Conservation (phyloP, 2,329 filamentous ascomycete genomes). For the Aspergillus fumigatus region DNA sequence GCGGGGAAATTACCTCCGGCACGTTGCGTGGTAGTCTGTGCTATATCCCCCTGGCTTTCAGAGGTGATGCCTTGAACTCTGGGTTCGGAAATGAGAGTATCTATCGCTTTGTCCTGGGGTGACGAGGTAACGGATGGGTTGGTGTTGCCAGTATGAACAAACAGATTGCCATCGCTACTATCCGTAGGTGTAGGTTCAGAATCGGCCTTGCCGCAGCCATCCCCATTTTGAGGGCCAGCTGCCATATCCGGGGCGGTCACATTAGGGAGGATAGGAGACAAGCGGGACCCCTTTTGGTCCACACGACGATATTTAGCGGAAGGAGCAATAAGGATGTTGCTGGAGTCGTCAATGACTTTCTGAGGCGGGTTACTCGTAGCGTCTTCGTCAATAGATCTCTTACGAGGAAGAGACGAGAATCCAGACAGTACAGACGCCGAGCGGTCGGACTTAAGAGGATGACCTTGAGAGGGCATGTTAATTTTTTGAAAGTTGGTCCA, state of each 20-base stretch:
- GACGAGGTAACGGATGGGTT: not conserved
- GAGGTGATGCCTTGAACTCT: not conserved
- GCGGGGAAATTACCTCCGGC: not conserved
- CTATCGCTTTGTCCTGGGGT: not conserved
- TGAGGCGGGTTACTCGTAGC: not conserved
- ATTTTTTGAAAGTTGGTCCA: slow-evolving; percentile 8
- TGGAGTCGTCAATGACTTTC: not conserved
- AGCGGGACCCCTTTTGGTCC: not conserved
- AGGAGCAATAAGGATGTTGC: not conserved
- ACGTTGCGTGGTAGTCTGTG: not conserved
- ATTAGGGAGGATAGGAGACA: not conserved
- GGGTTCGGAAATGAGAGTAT: not conserved
- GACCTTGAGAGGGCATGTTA: slow-evolving; percentile 5
- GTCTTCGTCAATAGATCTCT: slow-evolving; percentile 10
- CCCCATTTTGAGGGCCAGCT: not conserved
- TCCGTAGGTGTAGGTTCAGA: not conserved
- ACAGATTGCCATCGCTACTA: not conserved
- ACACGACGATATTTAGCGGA: slow-evolving; percentile 13
- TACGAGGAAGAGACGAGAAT: slow-evolving; percentile 6
- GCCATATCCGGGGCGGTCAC: not conserved
- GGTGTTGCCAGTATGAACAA: not conserved
- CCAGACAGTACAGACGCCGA: slow-evolving; percentile 4
- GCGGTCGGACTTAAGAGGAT: slow-evolving; percentile 7
- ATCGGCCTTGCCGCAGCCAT: not conserved
- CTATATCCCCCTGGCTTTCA: not conserved